Evolutionary conservation across 805 yeast genomes (phyloP).

Genomic region (Kodamaea kaohsiungensis): DNA sequence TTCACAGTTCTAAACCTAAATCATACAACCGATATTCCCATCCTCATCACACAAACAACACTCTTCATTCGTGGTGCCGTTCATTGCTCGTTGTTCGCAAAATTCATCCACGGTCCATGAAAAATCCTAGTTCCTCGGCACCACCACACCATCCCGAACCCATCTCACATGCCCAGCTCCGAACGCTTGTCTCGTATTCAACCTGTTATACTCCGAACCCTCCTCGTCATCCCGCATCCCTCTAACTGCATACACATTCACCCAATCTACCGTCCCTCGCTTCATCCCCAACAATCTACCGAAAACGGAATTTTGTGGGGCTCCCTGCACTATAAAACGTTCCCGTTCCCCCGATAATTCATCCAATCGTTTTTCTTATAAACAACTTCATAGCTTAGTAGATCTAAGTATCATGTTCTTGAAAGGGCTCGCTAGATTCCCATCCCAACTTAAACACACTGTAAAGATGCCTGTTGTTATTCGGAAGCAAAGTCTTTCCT

Average conservation of each 20-base stretch:
- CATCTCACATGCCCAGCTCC: no score
- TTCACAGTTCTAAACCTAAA: no score
- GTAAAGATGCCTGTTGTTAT: slow-evolving; percentile 10
- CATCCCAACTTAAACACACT: not conserved
- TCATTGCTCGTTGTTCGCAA: no score
- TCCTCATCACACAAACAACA: no score
- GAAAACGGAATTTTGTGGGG: not conserved
- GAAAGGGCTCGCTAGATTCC: slow-evolving; percentile 2
- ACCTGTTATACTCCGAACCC: not conserved
- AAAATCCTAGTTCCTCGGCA: no score
- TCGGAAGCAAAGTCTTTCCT: slow-evolving; percentile 16
- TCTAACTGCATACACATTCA: not conserved
- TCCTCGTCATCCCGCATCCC: not conserved
- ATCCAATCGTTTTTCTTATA: not conserved
- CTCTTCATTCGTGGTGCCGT: no score
- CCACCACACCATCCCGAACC: no score
- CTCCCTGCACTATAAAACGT: not conserved
- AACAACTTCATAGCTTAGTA: not conserved
- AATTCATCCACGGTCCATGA: no score
- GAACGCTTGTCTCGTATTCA: not conserved
- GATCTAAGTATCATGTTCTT: slow-evolving; percentile 6
- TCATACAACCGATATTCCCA: no score
- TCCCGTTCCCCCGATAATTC: not conserved
- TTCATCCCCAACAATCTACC: no score
- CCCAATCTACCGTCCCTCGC: not conserved